A percentile compares a stretch with the other conserved stretches of the same genome.
Conservation (phyloP, 306 rosid species). For the Ammopiptanthus mongolicus region DNA sequence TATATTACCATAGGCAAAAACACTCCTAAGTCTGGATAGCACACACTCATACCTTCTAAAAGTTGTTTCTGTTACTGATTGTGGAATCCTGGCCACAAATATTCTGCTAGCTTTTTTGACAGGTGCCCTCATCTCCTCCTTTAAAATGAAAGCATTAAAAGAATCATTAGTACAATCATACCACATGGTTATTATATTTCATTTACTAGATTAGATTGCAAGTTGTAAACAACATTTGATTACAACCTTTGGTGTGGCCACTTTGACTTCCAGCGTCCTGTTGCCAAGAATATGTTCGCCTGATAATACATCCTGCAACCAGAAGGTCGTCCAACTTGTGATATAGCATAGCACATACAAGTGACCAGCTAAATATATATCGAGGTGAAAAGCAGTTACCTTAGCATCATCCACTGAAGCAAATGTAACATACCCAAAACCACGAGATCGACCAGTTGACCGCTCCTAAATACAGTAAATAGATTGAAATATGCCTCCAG, state of each 20-base stretch:
- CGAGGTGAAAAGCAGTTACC: conserved; percentile 31
- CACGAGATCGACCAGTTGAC: conserved; percentile 94
- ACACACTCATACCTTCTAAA: conserved; percentile 63
- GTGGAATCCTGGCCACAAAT: conserved; percentile 93
- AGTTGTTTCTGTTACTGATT: conserved; percentile 71
- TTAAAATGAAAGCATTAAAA: conserved; percentile 26
- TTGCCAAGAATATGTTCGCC: conserved; percentile 86
- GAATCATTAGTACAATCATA: conserved; percentile 11
- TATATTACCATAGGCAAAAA: neutral
- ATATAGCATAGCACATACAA: neutral
- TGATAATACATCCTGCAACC: conserved; percentile 61
- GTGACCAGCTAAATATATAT: neutral
- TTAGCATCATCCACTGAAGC: conserved; percentile 86
- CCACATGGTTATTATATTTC: neutral
- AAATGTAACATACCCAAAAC: conserved; percentile 97
- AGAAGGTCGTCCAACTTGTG: neutral
- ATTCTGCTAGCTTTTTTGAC: conserved; percentile 81
- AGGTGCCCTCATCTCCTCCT: conserved; percentile 98
- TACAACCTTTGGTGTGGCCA: conserved; percentile 93
- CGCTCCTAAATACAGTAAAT: conserved; percentile 54
- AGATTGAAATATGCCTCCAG: conserved; percentile 10
- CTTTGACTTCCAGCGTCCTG: conserved; percentile 91
- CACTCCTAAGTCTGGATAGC: neutral
- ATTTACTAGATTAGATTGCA: neutral
- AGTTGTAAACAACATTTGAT: neutral